Evolutionary conservation across 352 stramenopile species (phyloP).

Genomic region (Phytopythium delawarense): DNA sequence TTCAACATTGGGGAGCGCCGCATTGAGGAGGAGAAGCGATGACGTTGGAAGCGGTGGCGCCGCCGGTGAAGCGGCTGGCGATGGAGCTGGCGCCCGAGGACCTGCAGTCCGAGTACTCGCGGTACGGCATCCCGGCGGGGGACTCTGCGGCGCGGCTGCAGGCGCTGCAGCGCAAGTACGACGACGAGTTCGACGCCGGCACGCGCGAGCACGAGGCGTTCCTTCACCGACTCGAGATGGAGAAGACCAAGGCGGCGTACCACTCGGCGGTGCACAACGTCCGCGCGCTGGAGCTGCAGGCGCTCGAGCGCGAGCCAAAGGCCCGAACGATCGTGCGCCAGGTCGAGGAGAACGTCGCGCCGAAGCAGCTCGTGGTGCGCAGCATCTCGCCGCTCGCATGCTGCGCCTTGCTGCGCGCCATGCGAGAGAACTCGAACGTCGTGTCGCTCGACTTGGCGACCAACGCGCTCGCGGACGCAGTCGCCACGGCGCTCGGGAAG

Average conservation of each 20-base stretch:
- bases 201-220: constrained; percentile 34
- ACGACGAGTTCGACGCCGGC: constrained; percentile 49
- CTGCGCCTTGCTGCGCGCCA: constrained; percentile 49
- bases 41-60: constrained; percentile 13
- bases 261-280: constrained; percentile 31
- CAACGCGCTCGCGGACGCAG: constrained; percentile 42
- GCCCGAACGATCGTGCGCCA: constrained; percentile 44
- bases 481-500: constrained; percentile 35
- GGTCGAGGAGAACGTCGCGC: constrained; percentile 44
- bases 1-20: too few species aligned
- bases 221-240: constrained; percentile 30
- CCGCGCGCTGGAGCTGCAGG: constrained; percentile 31
- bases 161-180: constrained; percentile 52
- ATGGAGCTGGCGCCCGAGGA: constrained; percentile 51
- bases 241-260: constrained; percentile 47
- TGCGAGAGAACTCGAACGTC: constrained; percentile 57
- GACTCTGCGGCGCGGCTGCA: constrained; percentile 37
- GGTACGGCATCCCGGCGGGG: constrained; percentile 44
- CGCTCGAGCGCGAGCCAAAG: constrained; percentile 39
- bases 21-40: background rate
- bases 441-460: constrained; percentile 53
- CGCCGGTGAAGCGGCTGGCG: constrained; percentile 34
- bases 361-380: constrained; percentile 44
- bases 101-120: constrained; percentile 51
- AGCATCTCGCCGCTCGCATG: constrained; percentile 43